Base-by-base conservation (phyloP, 2,329 filamentous ascomycete genomes). In the Macroventuria anomochaeta region DNA sequence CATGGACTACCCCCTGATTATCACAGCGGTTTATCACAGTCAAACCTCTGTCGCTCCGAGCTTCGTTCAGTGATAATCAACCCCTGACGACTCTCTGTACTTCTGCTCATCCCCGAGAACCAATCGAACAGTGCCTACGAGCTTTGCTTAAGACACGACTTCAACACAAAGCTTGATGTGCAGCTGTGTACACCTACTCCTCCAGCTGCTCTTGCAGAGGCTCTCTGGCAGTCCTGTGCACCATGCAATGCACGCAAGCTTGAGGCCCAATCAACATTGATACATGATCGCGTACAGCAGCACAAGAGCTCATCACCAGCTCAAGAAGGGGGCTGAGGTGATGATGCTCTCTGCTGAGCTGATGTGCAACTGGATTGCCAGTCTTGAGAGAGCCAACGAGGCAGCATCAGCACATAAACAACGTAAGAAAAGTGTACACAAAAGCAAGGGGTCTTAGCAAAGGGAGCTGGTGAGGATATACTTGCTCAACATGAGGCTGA, bases 341-440 rank as follows among this genome's bases (percentile, higher is more conserved):
- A 53, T 46, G 31, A 44, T 53, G 34, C 29, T 43, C 83, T 20
- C 84, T n/a, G 40, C 40, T 33, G 13, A 43, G 41, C 31, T 36
- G 11, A 44, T 44, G 41, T 21, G 31, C 11, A 7, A 44, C 38
- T 13, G 18, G 31, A 33, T 53, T 25, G 17, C 33, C 4, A 47
- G 34, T 25, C 44, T 47, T 39, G n/a, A 39, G 44, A 47, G 26
- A 17, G 44, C 50, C 5, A 53, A 53, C 11, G 20, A 53, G 39
- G 50, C 50, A 47, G 43, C 37, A 20, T 41, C n/a, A 48, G 33
- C 29, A 43, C 50, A 37, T 2, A 48, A 38, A 17, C 31, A 53
- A 36, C 42, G 50, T 20, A 53, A 42, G 12, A 53, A 53, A 53
- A 53, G 37, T 28, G 50, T 3, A 36, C 48, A 21, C 43, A 47